Evolutionary conservation across 805 yeast genomes (phyloP).

Genomic region (Starmerella sirachaensis): DNA sequence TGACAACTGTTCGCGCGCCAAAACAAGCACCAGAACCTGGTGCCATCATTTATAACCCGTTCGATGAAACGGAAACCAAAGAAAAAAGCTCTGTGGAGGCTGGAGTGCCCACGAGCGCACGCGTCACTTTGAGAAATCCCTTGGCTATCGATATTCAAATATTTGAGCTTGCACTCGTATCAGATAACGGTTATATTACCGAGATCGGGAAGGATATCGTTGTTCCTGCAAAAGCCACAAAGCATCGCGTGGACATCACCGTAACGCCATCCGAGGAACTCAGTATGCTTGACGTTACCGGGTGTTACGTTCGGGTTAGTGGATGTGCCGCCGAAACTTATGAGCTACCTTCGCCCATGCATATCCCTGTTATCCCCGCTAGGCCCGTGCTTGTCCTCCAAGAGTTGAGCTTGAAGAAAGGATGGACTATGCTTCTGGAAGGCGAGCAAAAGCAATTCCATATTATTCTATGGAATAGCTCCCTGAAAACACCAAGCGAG

Average conservation of each 20-base stretch:
- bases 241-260: constrained; percentile 19
- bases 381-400: constrained; percentile 54
- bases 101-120: constrained; percentile 52
- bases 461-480: constrained; percentile 45
- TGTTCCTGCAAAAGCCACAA: constrained; percentile 23
- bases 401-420: constrained; percentile 43
- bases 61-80: constrained; percentile 22
- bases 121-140: constrained; percentile 61
- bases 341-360: constrained; percentile 18
- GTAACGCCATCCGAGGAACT: constrained; percentile 29
- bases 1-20: constrained; percentile 7
- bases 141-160: constrained; percentile 61
- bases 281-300: constrained; percentile 41
- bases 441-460: constrained; percentile 52
- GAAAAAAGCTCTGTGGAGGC: constrained; percentile 34
- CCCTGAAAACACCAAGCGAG: constrained; percentile 41
- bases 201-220: constrained; percentile 21
- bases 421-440: constrained; percentile 65
- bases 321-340: constrained; percentile 39
- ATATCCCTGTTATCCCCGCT: constrained; percentile 29
- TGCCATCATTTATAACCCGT: constrained; percentile 42
- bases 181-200: constrained; percentile 17
- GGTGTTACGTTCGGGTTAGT: constrained; percentile 40
- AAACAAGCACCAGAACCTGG: constrained; percentile 2
- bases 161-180: constrained; percentile 26